Evolutionary conservation across 768 basidiomycete genomes (phyloP), one percentile per base, ranked within the genome.

Genomic region (Lactarius tabidus): DNA sequence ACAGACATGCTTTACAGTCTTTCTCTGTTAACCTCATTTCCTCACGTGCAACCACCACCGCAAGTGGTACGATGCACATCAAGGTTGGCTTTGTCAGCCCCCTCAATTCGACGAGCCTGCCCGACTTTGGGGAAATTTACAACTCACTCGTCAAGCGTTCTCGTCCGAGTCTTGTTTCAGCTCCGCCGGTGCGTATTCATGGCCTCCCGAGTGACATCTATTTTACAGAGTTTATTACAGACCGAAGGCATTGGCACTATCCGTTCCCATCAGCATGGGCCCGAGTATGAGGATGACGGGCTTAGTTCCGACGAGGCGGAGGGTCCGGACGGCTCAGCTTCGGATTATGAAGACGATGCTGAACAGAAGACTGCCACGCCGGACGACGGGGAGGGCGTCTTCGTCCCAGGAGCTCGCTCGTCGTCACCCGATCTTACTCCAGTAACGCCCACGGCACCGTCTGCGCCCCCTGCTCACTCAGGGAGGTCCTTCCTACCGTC

Each of bases 231-330:
- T 38, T 4, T 62, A 39, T 28, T 33, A 36, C 70, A 95, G 92
- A 93, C 91, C 12, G 87, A 91, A 75, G 90, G 93, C 29, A 85
- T 94, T 33, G 93, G 93, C 59, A 95, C 93, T 3, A 77, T 91
- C 29, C 88, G 89, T 33, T 88, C 87, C 3, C 77, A 85, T 72
- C 78, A 84, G 23, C 72, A 67, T 5, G 81, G 79, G 8, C 84
- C 84, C 2, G 82, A 79, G 28, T 85, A 84, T 68, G 82, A 88
- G 72, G 93, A 94, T 70, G 93, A 93, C 70, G 92, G 87, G 5
- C 77, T 91, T 12, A 88, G 85, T 33, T 82, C 80, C 0, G 83
- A 84, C 45, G 81, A 82, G 33, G 78, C 77, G 26, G 79, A 80
- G 31, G 76, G 75, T 6, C 60, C 38, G 31, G 81, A 82, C 36